Base-by-base conservation (phyloP, 352 stramenopile species). In the Lagenidium giganteum region DNA sequence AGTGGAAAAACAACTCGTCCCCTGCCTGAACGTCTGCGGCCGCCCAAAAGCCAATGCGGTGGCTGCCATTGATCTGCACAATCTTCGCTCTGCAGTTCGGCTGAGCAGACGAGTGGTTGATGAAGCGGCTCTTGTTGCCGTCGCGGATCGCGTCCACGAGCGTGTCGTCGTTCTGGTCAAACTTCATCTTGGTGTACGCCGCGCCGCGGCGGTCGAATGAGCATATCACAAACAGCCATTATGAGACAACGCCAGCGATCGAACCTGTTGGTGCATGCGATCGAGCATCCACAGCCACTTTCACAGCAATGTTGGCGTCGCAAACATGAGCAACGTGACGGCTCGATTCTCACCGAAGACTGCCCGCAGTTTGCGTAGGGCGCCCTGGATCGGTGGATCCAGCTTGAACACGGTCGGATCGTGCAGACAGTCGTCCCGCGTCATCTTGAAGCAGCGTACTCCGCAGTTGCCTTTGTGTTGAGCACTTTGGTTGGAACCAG, bases 51-150 rank as follows among this genome's bases (percentile, higher is more conserved):
- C 71, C 85, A 61, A 98, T 95, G 31, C 76, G 69, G 54, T 90
- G 71, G 38, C 96, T 79, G 8, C 90, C 87, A 27, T 84, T 77
- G 2, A 96, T 82, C 23, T 69, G 65, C 35, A 95, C 42, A 31
- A 93, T 75, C 50, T 85, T 87, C 1, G 86, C 64, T 37, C 76
- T 70, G 48, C 82, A 93, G 44, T 97, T 97, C 4, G 82, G 77
- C 18, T 67, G 40, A 21, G 58, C 57, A 18, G 39, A 53, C 14
- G 54, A 69, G 53, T 97, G 87, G 51, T 96, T 95, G 0, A 75
- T 70, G 46, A 94, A 98, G 38, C 89, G 84, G 40, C 83, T 91
- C 67, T 97, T 97, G 72, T 97, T 98, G 18, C 94, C 93, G 40
- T 91, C 92, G 32, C 81, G 75, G 31, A 89, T 84, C 5, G 91